phyloP scores from a whole-genome alignment of 2,329 filamentous ascomycete genomes.

The Fusarium sp. region DNA sequence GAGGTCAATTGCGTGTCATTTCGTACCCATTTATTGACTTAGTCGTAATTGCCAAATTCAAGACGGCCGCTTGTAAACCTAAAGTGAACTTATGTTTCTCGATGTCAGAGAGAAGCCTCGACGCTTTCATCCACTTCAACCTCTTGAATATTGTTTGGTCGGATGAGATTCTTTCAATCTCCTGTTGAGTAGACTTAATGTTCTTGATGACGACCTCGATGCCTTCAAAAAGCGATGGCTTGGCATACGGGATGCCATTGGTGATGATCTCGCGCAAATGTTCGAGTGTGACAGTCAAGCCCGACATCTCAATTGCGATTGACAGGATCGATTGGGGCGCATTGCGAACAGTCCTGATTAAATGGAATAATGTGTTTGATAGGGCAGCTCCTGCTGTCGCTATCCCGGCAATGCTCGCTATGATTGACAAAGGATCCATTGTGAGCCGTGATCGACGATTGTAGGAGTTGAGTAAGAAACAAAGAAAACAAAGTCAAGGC shows the following conservation, averaged over 20 bases:
- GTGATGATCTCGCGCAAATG: constrained; percentile 27
- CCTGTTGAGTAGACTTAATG: constrained; percentile 16
- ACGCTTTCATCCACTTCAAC: constrained; percentile 19
- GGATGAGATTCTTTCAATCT: background rate
- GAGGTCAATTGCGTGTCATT: background rate
- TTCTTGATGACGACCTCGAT: constrained; percentile 19
- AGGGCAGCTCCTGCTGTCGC: constrained; percentile 31
- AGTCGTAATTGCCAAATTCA: constrained; percentile 29
- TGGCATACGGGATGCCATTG: background rate
- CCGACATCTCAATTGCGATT: constrained; percentile 30
- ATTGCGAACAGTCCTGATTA: constrained; percentile 17
- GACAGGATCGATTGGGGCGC: constrained; percentile 14
- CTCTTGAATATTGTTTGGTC: constrained; percentile 3
- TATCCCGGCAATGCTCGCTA: constrained; percentile 36
- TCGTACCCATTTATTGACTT: constrained; percentile 14
- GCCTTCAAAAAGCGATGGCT: constrained; percentile 2
- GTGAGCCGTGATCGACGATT: background rate
- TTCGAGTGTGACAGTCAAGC: constrained; percentile 4
- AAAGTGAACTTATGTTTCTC: constrained; percentile 33
- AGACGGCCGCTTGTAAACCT: constrained; percentile 24
- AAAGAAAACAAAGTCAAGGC: background rate
- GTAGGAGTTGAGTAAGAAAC: background rate
- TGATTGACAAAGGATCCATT: constrained; percentile 36
- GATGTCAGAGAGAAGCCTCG: constrained; percentile 26
- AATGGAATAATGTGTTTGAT: constrained; percentile 20